A percentile compares a stretch with the other conserved stretches of the same genome.
Evolutionary conservation across 768 basidiomycete genomes (phyloP).

Genomic region (Sutorius australiensis): DNA sequence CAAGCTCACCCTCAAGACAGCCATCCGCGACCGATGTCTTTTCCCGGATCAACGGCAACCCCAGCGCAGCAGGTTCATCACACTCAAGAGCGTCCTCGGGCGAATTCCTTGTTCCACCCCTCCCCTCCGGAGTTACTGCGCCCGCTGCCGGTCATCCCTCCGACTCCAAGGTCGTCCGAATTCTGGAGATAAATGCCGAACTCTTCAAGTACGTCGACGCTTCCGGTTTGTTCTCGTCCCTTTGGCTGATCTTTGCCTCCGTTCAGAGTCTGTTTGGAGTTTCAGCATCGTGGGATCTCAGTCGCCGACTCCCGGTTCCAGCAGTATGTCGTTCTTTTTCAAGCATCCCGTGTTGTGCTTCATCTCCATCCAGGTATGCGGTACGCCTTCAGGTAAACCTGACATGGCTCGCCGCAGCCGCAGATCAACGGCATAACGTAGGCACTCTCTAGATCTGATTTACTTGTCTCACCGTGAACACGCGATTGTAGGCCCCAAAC

Average conservation of each 20-base stretch:
- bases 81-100: constrained; percentile 27
- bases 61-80: constrained; percentile 19
- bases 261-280: constrained; percentile 55
- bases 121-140: constrained; percentile 23
- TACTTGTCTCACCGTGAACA: constrained; percentile 5
- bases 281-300: constrained; percentile 51
- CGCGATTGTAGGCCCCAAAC: constrained; percentile 26
- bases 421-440: constrained; percentile 55
- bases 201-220: constrained; percentile 53
- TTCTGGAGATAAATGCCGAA: constrained; percentile 68
- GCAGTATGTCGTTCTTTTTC: constrained; percentile 43
- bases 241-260: constrained; percentile 4
- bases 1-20: constrained; percentile 22
- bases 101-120: constrained; percentile 29
- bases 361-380: constrained; percentile 45
- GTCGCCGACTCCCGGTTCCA: constrained; percentile 48
- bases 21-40: constrained; percentile 19
- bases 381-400: constrained; percentile 66
- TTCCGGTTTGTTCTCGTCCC: not conserved
- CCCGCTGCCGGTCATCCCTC: constrained; percentile 6
- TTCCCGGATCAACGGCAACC: constrained; percentile 20
- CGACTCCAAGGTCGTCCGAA: constrained; percentile 47
- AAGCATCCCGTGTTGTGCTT: constrained; percentile 4
- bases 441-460: constrained; percentile 16
- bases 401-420: constrained; percentile 65